Evolutionary conservation across 73 alveolate species (phyloP).

Genomic region (Loxodes magnus): DNA sequence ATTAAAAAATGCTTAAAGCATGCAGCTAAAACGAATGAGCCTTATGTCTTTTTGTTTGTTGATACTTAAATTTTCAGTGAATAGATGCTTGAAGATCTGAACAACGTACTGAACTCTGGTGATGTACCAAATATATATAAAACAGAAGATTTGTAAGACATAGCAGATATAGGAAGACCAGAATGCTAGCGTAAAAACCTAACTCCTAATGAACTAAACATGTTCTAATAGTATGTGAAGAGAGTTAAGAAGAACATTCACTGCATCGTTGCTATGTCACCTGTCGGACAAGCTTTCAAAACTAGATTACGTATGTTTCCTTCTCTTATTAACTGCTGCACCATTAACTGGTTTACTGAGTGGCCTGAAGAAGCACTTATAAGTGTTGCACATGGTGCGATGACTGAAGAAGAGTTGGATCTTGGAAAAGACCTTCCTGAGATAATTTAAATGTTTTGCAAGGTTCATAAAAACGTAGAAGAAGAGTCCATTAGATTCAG

Average conservation of each 20-base stretch:
- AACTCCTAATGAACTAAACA: slow-evolving; percentile 48
- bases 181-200: slow-evolving; percentile 48
- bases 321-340: slow-evolving; percentile 92
- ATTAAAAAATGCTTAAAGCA: slow-evolving; percentile 78
- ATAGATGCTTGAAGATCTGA: slow-evolving; percentile 90
- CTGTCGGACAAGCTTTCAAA: slow-evolving; percentile 89
- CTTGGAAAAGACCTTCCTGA: slow-evolving; percentile 11
- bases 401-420: slow-evolving; percentile 13
- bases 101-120: slow-evolving; percentile 81
- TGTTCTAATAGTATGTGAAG: slow-evolving; percentile 53
- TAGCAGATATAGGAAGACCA: slow-evolving; percentile 46
- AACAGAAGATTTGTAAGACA: slow-evolving; percentile 82
- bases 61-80: slow-evolving; percentile 72
- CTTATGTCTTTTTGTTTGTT: slow-evolving; percentile 39
- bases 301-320: slow-evolving; percentile 98
- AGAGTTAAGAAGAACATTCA: slow-evolving; percentile 90
- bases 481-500: slow-evolving; percentile 12
- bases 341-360: slow-evolving; percentile 86
- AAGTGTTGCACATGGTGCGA: slow-evolving; percentile 71
- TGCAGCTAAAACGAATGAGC: slow-evolving; percentile 48
- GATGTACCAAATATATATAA: slow-evolving; percentile 88
- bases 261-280: slow-evolving; percentile 95
- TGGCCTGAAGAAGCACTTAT: slow-evolving; percentile 93
- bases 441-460: neutral
- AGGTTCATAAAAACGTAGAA: slow-evolving; percentile 18